Evolutionary conservation across 352 stramenopile species (phyloP), one percentile per base, ranked within the genome.

Genomic region (Aphanomyces cochlioides): DNA sequence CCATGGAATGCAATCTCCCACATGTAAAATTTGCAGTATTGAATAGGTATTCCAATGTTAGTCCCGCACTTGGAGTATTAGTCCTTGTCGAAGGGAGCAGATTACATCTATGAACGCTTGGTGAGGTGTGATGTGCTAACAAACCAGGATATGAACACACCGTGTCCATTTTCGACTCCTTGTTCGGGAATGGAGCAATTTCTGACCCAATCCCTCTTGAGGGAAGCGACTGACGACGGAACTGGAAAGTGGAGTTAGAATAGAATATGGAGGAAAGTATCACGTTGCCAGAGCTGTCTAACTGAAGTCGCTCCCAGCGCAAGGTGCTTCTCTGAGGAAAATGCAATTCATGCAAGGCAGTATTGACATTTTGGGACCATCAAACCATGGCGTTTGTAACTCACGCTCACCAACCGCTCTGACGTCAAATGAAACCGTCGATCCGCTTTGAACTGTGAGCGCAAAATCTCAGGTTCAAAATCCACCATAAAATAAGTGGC

Each of bases 91-190:
- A 59, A 15, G 63, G 63, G 63, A 69, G 63, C 63, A 59, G 43
- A 47, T 69, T 60, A 56, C 63, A 47, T 69, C 38, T 12, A 69
- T 69, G 63, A 69, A 59, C 63, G 63, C 13, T 37, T 69, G 34
- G 63, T 69, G 63, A 69, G 63, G 37, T 61, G 37, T 56, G 50
- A 69, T 47, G 56, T 47, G 63, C 63, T 69, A 41, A 69, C 63
- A 69, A 58, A n/a, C 63, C 63, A 69, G 28, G 63, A 69, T 69
- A 69, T 47, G 59, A 69, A 69, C 63, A 69, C 63, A 38, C 37
- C 53, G 63, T 69, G 63, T 69, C 63, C 21, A 34, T 21, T 7
- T 7, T 38, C 50, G 63, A 56, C 63, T 69, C 34, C 63, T 69
- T 69, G 63, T 69, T 56, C 41, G 50, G 1, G 3, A 15, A 6